These are phyloP conservation scores for Echinosophora koreensis DNA, from an alignment of 306 rosid genomes.

Conservation along the genomic window DNA sequence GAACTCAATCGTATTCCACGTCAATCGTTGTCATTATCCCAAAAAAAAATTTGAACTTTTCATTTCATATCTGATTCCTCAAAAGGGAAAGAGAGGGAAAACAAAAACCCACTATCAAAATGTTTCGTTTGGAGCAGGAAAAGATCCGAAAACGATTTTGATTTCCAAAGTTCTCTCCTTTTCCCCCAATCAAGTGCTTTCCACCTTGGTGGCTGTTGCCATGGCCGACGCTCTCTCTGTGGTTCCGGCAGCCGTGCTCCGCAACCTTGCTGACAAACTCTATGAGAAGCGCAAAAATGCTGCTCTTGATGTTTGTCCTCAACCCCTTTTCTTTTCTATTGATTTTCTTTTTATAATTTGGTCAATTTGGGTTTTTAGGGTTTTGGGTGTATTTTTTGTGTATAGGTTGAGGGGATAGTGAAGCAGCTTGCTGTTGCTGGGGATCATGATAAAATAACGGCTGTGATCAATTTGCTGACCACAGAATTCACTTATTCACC, in stretches of 20 bases:
- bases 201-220: slow-evolving; percentile 45
- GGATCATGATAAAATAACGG: slow-evolving; percentile 85
- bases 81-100: not conserved
- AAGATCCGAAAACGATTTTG: slow-evolving; percentile 57
- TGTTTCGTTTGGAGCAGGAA: slow-evolving; percentile 53
- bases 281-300: slow-evolving; percentile 99
- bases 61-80: slow-evolving; percentile 42
- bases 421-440: slow-evolving; percentile 80
- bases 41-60: slow-evolving; percentile 44
- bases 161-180: slow-evolving; percentile 32
- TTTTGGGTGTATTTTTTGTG: slow-evolving; percentile 46
- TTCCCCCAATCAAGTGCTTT: slow-evolving; percentile 16
- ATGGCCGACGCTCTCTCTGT: slow-evolving; percentile 82
- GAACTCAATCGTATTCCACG: slow-evolving; percentile 50
- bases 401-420: slow-evolving; percentile 93
- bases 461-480: slow-evolving; percentile 81
- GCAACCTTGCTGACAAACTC: slow-evolving; percentile 94
- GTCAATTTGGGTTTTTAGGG: slow-evolving; percentile 58
- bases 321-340: slow-evolving; percentile 1
- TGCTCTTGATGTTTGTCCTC: slow-evolving; percentile 81
- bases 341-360: slow-evolving; percentile 14
- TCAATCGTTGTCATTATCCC: slow-evolving; percentile 48
- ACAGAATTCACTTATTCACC: slow-evolving; percentile 77
- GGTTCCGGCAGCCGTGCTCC: slow-evolving; percentile 80
- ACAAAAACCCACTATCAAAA: slow-evolving; percentile 18